Evolutionary conservation across 2,329 filamentous ascomycete genomes (phyloP), one percentile per base, ranked within the genome.

Genomic region (Neoarthrinium moseri): DNA sequence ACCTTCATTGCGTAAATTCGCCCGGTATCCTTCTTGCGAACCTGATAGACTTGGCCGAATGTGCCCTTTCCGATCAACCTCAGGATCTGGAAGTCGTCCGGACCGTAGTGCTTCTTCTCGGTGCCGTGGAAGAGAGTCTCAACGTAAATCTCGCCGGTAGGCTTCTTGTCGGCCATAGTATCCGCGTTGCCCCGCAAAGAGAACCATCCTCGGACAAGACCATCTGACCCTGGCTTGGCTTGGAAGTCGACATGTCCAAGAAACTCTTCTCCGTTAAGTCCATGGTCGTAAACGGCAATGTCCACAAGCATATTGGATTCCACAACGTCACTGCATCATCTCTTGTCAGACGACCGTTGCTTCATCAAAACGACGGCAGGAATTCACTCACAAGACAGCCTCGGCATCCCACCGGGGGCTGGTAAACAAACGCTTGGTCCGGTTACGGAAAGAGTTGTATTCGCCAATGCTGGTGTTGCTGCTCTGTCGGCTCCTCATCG

Each of bases 1-100:
- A 99, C 92, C 69, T 99, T 99, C 94, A 99, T 99, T 51, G 94
- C 94, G 62, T 99, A 99, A 50, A 99, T 96, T 35, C 94, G 86
- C 59, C 85, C 84, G 1, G 92, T 96, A 65, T 99, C 94, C 74
- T 89, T 94, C 80, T 99, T 99, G 58, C 90, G 86, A 6, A 99
- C 94, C 66, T 99, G 94, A 65, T 97, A 99, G 2, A 99, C 94
- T 66, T 99, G 94, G 1, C 94, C 94, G 64, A 99, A 99, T 0
- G 94, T 99, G 45, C 94, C 94, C 70, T 97, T 97, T 51, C 94
- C 94, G 54, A 99, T 97, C 46, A 99, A 81, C 66, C 95, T 94
- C 51, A 99, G 72, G 43, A 99, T 95, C 57, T 95, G 86, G 67
- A 99, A 99, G 64, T 99, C 94, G 55, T 90, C 90, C 3, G 94